phyloP scores from a whole-genome alignment of 2,329 filamentous ascomycete species.

The Alternaria brassicicola region DNA sequence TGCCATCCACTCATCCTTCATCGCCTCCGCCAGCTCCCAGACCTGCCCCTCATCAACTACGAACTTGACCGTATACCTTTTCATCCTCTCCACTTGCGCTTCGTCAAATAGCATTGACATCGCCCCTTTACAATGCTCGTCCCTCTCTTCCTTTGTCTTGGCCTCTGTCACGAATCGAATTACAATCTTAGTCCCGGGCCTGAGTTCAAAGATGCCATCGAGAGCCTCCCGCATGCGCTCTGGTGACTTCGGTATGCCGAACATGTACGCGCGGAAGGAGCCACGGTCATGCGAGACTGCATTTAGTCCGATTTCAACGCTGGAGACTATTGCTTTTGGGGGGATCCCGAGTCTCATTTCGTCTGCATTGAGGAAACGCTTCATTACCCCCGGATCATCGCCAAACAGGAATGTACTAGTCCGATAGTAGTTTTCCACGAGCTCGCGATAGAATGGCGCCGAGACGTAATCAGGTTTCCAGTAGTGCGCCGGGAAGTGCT shows the following conservation, averaged over 20 bases:
- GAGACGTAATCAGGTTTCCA: constrained; percentile 19
- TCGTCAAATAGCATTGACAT: constrained; percentile 14
- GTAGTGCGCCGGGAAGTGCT: constrained; percentile 26
- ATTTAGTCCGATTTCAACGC: constrained; percentile 21
- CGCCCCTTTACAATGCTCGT: constrained; percentile 14
- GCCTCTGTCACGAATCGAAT: constrained; percentile 23
- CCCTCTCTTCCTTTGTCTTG: constrained; percentile 12
- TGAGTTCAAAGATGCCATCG: constrained; percentile 23
- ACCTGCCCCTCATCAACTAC: constrained; percentile 21
- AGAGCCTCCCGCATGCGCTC: constrained; percentile 24
- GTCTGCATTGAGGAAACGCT: constrained; percentile 23
- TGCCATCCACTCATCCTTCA: constrained; percentile 7
- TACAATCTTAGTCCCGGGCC: constrained; percentile 17
- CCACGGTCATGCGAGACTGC: constrained; percentile 25
- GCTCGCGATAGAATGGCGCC: constrained; percentile 12
- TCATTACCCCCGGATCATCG: constrained; percentile 22
- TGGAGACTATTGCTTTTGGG: constrained; percentile 19
- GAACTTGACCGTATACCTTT: constrained; percentile 17
- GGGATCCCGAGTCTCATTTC: constrained; percentile 15
- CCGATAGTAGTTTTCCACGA: constrained; percentile 27
- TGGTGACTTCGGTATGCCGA: constrained; percentile 20
- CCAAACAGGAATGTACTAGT: constrained; percentile 27
- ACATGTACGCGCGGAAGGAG: constrained; percentile 29
- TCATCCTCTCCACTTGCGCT: constrained; percentile 9
- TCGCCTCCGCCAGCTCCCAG: constrained; percentile 10